Conservation (phyloP, 148 eudicot genomes). For the Fagopyrum homotropicum region DNA sequence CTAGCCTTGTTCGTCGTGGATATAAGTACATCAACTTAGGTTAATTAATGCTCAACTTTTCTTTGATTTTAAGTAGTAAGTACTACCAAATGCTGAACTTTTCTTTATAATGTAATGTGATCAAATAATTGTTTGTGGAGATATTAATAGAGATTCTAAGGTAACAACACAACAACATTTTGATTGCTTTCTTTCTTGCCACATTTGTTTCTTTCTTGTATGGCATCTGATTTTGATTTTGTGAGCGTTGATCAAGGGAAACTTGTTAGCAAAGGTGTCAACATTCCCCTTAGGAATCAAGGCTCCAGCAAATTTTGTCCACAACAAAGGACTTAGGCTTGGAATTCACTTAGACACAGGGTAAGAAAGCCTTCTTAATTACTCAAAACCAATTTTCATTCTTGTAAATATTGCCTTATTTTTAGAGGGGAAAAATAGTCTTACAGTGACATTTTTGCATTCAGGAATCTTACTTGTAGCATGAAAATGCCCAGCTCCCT, state of each 20-base stretch:
- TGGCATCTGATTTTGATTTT: background rate
- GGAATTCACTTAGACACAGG: conserved; percentile 38
- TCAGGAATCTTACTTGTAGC: conserved; percentile 57
- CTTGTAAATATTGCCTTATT: too few species aligned
- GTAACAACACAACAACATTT: background rate
- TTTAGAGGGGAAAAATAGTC: background rate
- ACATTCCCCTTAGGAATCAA: conserved; percentile 35
- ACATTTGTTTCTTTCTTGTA: background rate
- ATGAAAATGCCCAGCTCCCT: conserved; percentile 78
- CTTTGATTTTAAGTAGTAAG: background rate
- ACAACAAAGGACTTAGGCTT: conserved; percentile 33
- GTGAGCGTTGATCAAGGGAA: conserved; percentile 14
- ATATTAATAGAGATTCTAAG: conserved; percentile 9
- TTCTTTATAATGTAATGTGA: background rate
- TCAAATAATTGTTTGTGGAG: conserved; percentile 17
- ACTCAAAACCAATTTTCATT: background rate
- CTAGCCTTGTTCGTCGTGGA: conserved; percentile 6
- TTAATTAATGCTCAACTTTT: background rate
- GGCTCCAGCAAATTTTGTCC: conserved; percentile 36
- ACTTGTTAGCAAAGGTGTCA: conserved; percentile 24
- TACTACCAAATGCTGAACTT: background rate
- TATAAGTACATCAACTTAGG: conserved; percentile 17
- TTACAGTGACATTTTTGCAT: background rate
- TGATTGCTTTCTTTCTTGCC: background rate
- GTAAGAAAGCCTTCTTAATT: conserved; percentile 6